Percentiles rank a stretch among this genome's conserved stretches.
Conservation (phyloP, 2,329 filamentous ascomycete species). For the Trichophaea hybrida region DNA sequence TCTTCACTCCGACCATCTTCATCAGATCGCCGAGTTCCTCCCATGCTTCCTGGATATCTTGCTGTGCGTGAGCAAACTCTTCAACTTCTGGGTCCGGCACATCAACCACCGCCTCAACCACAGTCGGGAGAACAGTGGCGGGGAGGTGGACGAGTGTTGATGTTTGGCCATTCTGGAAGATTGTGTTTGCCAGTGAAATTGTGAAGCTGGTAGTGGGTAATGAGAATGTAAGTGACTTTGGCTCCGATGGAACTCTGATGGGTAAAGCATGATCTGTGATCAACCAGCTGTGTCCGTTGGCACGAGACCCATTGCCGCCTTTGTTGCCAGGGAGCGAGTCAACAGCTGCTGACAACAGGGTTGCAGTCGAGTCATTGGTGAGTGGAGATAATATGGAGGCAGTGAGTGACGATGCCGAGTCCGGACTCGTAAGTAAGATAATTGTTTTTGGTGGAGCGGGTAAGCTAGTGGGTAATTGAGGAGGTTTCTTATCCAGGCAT, state of each 20-base stretch:
- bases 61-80: slow-evolving; percentile 19
- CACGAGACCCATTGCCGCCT: slow-evolving; percentile 2
- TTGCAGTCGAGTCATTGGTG: slow-evolving; percentile 8
- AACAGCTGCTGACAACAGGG: slow-evolving; percentile 19
- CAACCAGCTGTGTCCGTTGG: slow-evolving; percentile 19
- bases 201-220: slow-evolving; percentile 13
- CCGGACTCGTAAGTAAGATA: slow-evolving; percentile 20
- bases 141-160: slow-evolving; percentile 40
- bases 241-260: slow-evolving; percentile 4
- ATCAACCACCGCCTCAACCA: slow-evolving; percentile 18
- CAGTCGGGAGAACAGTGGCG: slow-evolving; percentile 25
- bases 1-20: slow-evolving; percentile 14
- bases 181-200: slow-evolving; percentile 51
- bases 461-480: slow-evolving; percentile 11
- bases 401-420: slow-evolving; percentile 11
- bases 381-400: slow-evolving; percentile 6
- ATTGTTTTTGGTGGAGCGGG: slow-evolving; percentile 21
- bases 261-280: slow-evolving; percentile 15
- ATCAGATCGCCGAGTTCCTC: slow-evolving; percentile 19
- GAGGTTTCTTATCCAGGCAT: neutral
- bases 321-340: slow-evolving; percentile 16
- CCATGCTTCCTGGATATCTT: slow-evolving; percentile 22
- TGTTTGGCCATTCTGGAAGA: slow-evolving; percentile 54
- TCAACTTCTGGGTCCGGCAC: slow-evolving; percentile 16
- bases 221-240: slow-evolving; percentile 12